These are phyloP conservation scores for Rhizophora mangle DNA, from an alignment of 345 rosid genomes.

Conservation along the genomic window DNA sequence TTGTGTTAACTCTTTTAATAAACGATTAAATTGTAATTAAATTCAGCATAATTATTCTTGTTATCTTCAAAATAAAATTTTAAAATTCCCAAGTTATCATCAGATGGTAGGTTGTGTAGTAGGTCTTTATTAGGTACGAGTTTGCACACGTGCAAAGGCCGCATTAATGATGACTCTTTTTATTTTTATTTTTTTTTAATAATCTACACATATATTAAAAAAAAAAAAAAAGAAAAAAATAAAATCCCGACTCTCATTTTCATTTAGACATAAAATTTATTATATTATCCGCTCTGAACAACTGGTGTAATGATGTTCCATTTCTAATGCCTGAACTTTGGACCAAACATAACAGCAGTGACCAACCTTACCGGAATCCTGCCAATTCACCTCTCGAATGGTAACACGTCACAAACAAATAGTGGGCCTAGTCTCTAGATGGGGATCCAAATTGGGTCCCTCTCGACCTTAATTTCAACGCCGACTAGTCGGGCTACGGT, in stretches of 20 bases:
- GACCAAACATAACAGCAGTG: not conserved
- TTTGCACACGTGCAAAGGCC: constrained; percentile 3
- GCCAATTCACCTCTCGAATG: too few species aligned
- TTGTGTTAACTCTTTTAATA: too few species aligned
- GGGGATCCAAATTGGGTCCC: not conserved
- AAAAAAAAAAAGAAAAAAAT: too few species aligned
- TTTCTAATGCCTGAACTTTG: not conserved
- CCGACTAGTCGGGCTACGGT: not conserved
- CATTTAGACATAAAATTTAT: too few species aligned
- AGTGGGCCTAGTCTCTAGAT: not conserved
- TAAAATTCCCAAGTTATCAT: too few species aligned
- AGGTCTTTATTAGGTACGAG: constrained; percentile 1
- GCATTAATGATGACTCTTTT: not conserved
- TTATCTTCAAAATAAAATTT: too few species aligned
- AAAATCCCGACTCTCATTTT: too few species aligned
- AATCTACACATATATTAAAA: too few species aligned
- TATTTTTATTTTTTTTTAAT: too few species aligned
- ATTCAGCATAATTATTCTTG: too few species aligned
- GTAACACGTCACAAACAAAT: not conserved
- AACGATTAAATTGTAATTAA: too few species aligned
- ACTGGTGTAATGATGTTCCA: not conserved
- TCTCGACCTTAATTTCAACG: not conserved
- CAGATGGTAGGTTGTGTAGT: not conserved
- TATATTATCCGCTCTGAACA: too few species aligned
- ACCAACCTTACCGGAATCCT: constrained; percentile 2